Base-by-base conservation (phyloP, 176 grass and related monocot species). In the Phoenix roebelenii region DNA sequence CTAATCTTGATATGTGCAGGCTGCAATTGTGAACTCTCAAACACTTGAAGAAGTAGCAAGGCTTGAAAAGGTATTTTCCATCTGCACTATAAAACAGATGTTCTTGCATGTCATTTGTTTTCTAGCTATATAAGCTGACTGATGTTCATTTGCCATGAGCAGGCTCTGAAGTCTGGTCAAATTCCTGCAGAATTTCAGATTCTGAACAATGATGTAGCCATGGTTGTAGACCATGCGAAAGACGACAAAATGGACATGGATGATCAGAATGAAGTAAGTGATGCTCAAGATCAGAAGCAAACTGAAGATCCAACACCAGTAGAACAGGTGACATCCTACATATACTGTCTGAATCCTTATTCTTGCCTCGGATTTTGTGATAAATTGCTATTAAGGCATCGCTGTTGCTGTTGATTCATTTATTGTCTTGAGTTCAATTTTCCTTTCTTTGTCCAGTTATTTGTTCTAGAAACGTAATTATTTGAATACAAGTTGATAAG, bases 1-100 rank as follows among this genome's bases (percentile, higher is more conserved):
- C 1, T 58, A 26, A 54, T 26, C 55, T 55, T 82, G 23, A n/a
- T 55, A 5, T 76, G 23, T 64, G 57, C 44, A 98, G 93, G 84
- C 93, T 76, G 93, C 93, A 54, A 98, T 92, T 67, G 71, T 79
- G 14, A 98, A 85, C 69, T 81, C 93, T 51, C 93, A 98, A 76
- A 98, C 93, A 52, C 87, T 98, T 54, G 93, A 98, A 50, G 93
- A 98, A 78, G 93, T 88, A 74, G 84, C 79, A 54, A 85, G 87
- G 67, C 93, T 98, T 22, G 93, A 98, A 69, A 88, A 98, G 84
- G 93, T 98, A 78, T 65, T 23, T 3, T 66, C 3, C 18, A 18
- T 62, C 25, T 62, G 20, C 25, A 20, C 56, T 16, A 51, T 25
- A 7, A 51, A 59, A 18, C 59, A 72, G 16, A 4, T 60, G 60